A percentile compares a stretch with the other conserved stretches of the same genome.
These are phyloP conservation scores for Podospora conica DNA, from an alignment of 495 filamentous ascomycete genomes.

Conservation along the genomic window DNA sequence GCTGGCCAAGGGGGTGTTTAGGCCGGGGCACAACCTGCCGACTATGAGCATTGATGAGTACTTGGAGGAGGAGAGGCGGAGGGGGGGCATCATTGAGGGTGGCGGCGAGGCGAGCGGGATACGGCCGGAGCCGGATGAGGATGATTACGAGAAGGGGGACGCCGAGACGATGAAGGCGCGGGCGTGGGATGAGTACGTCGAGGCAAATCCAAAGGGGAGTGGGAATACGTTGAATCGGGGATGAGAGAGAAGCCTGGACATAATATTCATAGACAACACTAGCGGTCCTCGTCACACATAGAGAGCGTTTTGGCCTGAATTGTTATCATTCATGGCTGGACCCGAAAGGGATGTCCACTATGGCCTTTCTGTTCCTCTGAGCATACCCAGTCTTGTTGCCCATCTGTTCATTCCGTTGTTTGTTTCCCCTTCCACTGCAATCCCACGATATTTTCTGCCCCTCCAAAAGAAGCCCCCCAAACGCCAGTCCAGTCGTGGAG, in stretches of 20 bases:
- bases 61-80: slow-evolving; percentile 77
- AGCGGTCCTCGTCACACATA: background rate
- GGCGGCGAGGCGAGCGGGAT: slow-evolving; percentile 75
- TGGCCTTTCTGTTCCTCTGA: background rate
- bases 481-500: background rate
- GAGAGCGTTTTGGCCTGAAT: background rate
- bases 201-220: slow-evolving; percentile 80
- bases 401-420: background rate
- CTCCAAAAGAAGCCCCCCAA: background rate
- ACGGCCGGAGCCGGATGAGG: slow-evolving; percentile 72
- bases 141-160: slow-evolving; percentile 78
- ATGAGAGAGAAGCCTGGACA: slow-evolving; percentile 26
- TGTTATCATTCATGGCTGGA: background rate
- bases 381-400: too few species aligned
- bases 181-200: slow-evolving; percentile 91
- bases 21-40: slow-evolving; percentile 83
- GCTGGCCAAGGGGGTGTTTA: slow-evolving; percentile 77
- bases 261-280: background rate
- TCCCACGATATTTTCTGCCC: too few species aligned
- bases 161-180: slow-evolving; percentile 87
- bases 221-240: slow-evolving; percentile 86
- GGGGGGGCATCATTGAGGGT: slow-evolving; percentile 88
- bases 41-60: slow-evolving; percentile 99
- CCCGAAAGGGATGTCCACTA: background rate
- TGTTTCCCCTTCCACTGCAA: too few species aligned